Percentiles rank a stretch among this genome's conserved stretches.
phyloP scores from a whole-genome alignment of 2,329 filamentous ascomycete species.

The Diplodia sapinea region DNA sequence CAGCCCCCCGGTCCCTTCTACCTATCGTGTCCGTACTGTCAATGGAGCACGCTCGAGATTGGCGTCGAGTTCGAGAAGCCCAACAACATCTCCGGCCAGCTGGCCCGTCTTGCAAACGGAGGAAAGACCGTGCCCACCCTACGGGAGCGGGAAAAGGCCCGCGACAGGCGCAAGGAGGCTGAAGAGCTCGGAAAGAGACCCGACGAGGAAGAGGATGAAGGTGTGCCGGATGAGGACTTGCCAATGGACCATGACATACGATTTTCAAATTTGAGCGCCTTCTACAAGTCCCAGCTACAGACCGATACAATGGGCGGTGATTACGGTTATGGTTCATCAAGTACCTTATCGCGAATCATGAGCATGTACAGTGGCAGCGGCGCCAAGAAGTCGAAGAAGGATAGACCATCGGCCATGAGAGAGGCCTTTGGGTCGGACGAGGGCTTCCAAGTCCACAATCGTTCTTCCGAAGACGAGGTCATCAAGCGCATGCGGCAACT shows the following conservation, averaged over 20 bases:
- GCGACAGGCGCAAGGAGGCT: slow-evolving; percentile 45
- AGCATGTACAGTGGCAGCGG: slow-evolving; percentile 72
- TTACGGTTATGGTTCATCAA: slow-evolving; percentile 59
- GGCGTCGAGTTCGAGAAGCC: slow-evolving; percentile 89
- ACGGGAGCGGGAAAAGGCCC: slow-evolving; percentile 49
- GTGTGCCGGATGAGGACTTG: slow-evolving; percentile 32
- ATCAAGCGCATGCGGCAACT: slow-evolving; percentile 63
- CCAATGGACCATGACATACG: slow-evolving; percentile 66
- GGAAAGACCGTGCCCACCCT: slow-evolving; percentile 48
- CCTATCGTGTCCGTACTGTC: slow-evolving; percentile 86
- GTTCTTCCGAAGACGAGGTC: slow-evolving; percentile 64
- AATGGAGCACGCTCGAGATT: slow-evolving; percentile 89
- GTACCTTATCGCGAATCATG: slow-evolving; percentile 86
- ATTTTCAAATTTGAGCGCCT: slow-evolving; percentile 75
- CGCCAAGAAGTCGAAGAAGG: slow-evolving; percentile 63
- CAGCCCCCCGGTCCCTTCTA: slow-evolving; percentile 68
- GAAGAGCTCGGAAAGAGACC: slow-evolving; percentile 36
- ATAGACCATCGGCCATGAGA: slow-evolving; percentile 75
- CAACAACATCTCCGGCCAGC: slow-evolving; percentile 82
- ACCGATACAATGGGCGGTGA: slow-evolving; percentile 58
- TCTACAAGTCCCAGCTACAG: slow-evolving; percentile 80
- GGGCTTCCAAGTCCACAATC: slow-evolving; percentile 68
- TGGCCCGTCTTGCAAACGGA: slow-evolving; percentile 69
- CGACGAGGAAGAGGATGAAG: slow-evolving; percentile 32
- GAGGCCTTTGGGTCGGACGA: slow-evolving; percentile 75